Evolutionary conservation across 1,139 yeast species (phyloP), one percentile per base, ranked within the genome.

Genomic region (Lodderomyces jiufengensis): DNA sequence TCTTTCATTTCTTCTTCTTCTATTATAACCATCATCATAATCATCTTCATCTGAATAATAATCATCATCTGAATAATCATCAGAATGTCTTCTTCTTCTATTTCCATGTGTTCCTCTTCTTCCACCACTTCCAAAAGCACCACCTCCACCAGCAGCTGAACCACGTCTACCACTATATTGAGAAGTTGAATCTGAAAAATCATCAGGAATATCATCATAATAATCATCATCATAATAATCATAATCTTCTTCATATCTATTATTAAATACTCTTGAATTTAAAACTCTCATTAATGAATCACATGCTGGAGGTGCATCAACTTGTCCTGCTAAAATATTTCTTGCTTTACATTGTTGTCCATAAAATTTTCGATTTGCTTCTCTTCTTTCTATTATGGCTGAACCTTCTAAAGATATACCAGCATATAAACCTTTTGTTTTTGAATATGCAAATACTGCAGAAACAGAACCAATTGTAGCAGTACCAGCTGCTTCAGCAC

Each of bases 381-480:
- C 98, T 62, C 97, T 77, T 66, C 98, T 83, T 63, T 92, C 98
- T 12, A 92, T 74, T 41, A 92, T 78, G 21, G 94, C 95, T 3
- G 97, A 87, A 33, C 98, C 98, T 64, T 92, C 98, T 36, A 92
- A 75, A 1, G 97, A 90, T 22, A 92, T 94, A 52, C 98, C 98
- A 1, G 98, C 98, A 66, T 87, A 92, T 38, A 92, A 72, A 42
- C 98, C 98, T 59, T 94, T 92, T 3, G 97, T 90, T 61, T 92
- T 92, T 11, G 97, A 87, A 61, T 92, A 92, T 2, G 97, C 70
- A 57, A 90, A 92, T 12, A 92, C 82, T 4, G 98, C 95, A 3
- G 97, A 85, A 5, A 90, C 95, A 41, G 84, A 73, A 51, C 83
- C 83, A 41, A 87, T 64, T 3, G 97, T 86, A 0, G 97, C 98